Percentiles rank a stretch among this genome's conserved stretches.
Conservation (phyloP, 352 stramenopile genomes). For the Pythium brachiatum region DNA sequence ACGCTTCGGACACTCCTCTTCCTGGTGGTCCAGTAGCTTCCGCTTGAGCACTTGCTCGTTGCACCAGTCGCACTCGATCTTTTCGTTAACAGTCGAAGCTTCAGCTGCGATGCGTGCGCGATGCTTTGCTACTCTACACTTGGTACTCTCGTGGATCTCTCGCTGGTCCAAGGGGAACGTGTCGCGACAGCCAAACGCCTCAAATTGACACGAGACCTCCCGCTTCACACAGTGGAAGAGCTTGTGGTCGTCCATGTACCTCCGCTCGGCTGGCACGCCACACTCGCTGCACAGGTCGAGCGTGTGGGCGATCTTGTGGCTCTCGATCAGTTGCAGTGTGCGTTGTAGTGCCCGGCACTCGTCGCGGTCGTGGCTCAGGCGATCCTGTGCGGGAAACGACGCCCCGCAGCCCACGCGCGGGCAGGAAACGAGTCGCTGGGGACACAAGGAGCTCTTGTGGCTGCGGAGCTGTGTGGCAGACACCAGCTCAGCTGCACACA, state of each 20-base stretch:
- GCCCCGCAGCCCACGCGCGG: slow-evolving; percentile 38
- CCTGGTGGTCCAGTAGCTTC: slow-evolving; percentile 66
- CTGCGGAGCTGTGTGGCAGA: slow-evolving; percentile 23
- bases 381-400: slow-evolving; percentile 32
- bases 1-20: slow-evolving; percentile 67
- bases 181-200: slow-evolving; percentile 46
- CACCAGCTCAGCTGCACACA: slow-evolving; percentile 54
- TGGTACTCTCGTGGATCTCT: slow-evolving; percentile 35
- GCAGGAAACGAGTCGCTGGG: slow-evolving; percentile 41
- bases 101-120: slow-evolving; percentile 40
- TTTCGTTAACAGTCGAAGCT: slow-evolving; percentile 47
- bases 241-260: slow-evolving; percentile 43
- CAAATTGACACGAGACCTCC: slow-evolving; percentile 41
- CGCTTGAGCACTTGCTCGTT: slow-evolving; percentile 58
- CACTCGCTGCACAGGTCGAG: slow-evolving; percentile 43
- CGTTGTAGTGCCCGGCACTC: slow-evolving; percentile 33
- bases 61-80: slow-evolving; percentile 66
- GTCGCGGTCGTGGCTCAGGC: slow-evolving; percentile 36
- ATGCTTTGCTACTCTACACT: slow-evolving; percentile 45
- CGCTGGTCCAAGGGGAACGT: slow-evolving; percentile 38
- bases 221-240: slow-evolving; percentile 48
- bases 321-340: slow-evolving; percentile 40
- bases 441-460: slow-evolving; percentile 42
- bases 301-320: slow-evolving; percentile 37
- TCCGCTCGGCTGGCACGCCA: slow-evolving; percentile 31